phyloP scores from a whole-genome alignment of 2,329 filamentous ascomycete genomes.

The Cadophora gregata region DNA sequence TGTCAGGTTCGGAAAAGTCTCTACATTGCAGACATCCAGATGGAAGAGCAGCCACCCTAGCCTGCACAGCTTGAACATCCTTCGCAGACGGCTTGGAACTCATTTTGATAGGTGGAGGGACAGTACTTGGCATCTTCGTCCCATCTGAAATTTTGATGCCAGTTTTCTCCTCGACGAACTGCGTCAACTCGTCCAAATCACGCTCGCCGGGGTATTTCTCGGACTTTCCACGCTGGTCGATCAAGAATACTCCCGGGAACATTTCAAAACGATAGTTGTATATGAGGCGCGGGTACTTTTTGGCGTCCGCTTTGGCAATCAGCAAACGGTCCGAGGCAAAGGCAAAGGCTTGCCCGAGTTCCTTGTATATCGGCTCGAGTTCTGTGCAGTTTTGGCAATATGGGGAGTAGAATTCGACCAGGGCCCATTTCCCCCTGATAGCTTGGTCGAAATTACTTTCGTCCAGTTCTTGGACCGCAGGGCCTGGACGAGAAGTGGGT shows the following conservation, averaged over 20 bases:
- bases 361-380: conserved; percentile 88
- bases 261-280: conserved; percentile 75
- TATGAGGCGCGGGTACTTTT: conserved; percentile 78
- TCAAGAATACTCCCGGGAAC: conserved; percentile 97
- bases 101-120: conserved; percentile 42
- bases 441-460: conserved; percentile 88
- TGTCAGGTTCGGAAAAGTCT: conserved; percentile 85
- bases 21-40: conserved; percentile 79
- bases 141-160: conserved; percentile 35
- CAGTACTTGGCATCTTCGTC: conserved; percentile 25
- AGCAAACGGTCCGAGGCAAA: conserved; percentile 73
- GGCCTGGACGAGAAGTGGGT: conserved; percentile 23
- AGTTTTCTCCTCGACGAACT: conserved; percentile 39
- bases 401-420: conserved; percentile 98
- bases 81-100: conserved; percentile 45
- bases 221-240: conserved; percentile 50
- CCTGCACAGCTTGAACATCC: conserved; percentile 55
- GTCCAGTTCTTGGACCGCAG: conserved; percentile 77
- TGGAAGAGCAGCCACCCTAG: conserved; percentile 29
- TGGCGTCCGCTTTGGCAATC: conserved; percentile 92
- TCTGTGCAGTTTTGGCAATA: conserved; percentile 98
- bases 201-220: conserved; percentile 34
- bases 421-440: conserved; percentile 87
- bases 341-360: conserved; percentile 78
- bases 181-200: conserved; percentile 32